Base-by-base conservation (phyloP, 805 yeast genomes). In the Myxozyma neglecta region DNA sequence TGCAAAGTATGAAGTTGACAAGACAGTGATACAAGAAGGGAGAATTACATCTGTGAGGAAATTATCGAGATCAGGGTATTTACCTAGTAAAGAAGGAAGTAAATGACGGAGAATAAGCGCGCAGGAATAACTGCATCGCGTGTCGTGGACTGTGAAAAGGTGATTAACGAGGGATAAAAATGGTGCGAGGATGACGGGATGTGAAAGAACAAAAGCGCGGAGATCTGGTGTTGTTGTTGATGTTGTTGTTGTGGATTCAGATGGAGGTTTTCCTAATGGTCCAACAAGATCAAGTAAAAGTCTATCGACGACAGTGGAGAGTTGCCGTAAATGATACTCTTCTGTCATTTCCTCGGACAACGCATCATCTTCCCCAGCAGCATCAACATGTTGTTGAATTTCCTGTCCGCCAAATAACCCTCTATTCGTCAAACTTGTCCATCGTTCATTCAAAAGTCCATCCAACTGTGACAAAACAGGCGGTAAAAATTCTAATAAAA, bases 341-440 rank as follows among this genome's bases (percentile, higher is more conserved):
- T 93, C 97, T 89, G 94, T 87, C 96, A 94, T 94, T 72, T 94
- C 99, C 68, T 92, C 97, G n/a, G 94, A 87, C 70, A 93, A 79
- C 29, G 90, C 89, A 6, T 72, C 75, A 14, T 80, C 74, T 35
- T 60, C 65, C 8, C 50, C 57, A 8, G 43, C 53, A 13, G 61
- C 65, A 14, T 51, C 57, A 6, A 37, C 47, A 10, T 37, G 42
- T 29, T 44, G 51, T 18, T 46, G 46, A 24, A 46, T 37, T n/a
- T 46, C 42, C 42, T 48, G 54, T 11, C 51, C 57, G 1, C 51
- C 54, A 24, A 29, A 16, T 39, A 52, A 14, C 2, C 56, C 77
- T 84, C 18, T 85, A 89, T 65, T 78, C 79, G 35, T 80, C 49
- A 50, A 29, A 37, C 40, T 32, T 43, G 54, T 83, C 99, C 99